These are phyloP conservation scores for Oryza rufipogon DNA, from an alignment of 176 grass and related monocot genomes.

Conservation along the genomic window DNA sequence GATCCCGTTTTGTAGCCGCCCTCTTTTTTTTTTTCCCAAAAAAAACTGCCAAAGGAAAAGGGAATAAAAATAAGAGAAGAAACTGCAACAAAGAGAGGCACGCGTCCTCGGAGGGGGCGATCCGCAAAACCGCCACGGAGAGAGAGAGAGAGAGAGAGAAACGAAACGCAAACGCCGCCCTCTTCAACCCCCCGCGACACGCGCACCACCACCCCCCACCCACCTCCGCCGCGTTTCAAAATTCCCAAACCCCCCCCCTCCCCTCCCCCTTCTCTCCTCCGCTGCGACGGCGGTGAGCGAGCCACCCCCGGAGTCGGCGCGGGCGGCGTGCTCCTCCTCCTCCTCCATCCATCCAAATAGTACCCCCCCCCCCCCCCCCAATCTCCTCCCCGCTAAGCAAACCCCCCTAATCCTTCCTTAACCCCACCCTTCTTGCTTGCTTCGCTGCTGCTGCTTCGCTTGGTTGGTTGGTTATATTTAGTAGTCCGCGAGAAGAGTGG, in stretches of 20 bases:
- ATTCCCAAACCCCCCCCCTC: neutral
- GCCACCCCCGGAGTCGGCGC: neutral
- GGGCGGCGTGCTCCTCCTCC: neutral
- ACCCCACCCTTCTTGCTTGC: neutral
- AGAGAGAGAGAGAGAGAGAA: neutral
- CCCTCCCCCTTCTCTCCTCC: neutral
- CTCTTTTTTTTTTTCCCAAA: too few relatives aligned
- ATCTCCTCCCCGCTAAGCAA: constrained; percentile 46
- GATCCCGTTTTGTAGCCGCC: too few relatives aligned
- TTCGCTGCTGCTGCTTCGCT: neutral
- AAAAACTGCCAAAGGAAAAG: too few relatives aligned
- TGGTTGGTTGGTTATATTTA: neutral
- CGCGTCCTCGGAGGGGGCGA: neutral
- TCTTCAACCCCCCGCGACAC: neutral
- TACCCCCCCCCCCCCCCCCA: neutral
- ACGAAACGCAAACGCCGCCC: neutral
- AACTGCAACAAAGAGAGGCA: neutral
- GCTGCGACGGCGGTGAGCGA: constrained; percentile 14
- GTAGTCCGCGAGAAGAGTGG: neutral
- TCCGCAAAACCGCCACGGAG: neutral
- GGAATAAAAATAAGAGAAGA: neutral
- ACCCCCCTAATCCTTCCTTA: constrained; percentile 15
- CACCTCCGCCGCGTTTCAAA: constrained; percentile 41
- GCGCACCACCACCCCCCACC: constrained; percentile 4
- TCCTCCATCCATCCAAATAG: neutral